These are phyloP conservation scores for Salix brachista DNA, from an alignment of 345 rosid species.

Conservation along the genomic window DNA sequence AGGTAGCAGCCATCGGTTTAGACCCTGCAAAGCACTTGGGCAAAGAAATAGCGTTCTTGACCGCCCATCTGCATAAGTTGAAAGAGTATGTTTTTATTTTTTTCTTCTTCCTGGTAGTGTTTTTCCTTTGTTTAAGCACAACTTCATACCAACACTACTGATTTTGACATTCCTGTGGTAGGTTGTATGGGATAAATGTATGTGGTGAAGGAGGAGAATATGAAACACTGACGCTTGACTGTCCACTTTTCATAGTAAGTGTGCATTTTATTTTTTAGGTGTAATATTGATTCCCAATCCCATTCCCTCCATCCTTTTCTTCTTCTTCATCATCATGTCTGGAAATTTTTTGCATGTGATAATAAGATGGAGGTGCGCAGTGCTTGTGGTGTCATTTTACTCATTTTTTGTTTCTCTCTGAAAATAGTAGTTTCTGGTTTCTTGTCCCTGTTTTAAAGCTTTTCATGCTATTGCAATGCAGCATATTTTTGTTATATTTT, in stretches of 20 bases:
- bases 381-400: not conserved
- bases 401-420: not conserved
- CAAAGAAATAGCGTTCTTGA: constrained; percentile 68
- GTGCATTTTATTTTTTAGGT: constrained; percentile 5
- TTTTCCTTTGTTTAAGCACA: not conserved
- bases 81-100: constrained; percentile 61
- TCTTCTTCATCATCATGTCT: not conserved
- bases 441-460: not conserved
- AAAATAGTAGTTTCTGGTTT: not conserved
- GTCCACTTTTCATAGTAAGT: constrained; percentile 84
- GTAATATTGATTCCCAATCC: not conserved
- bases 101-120: not conserved
- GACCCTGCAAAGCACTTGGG: constrained; percentile 89
- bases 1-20: constrained; percentile 96
- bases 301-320: not conserved
- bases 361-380: not conserved
- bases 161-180: constrained; percentile 23
- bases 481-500: not conserved
- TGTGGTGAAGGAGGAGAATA: constrained; percentile 99
- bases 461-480: not conserved
- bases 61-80: constrained; percentile 64
- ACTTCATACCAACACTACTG: not conserved
- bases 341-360: not conserved
- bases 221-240: constrained; percentile 90
- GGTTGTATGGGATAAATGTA: constrained; percentile 85